Evolutionary conservation across 1,284 basidiomycete genomes (phyloP).

Genomic region (Fistulina hepatica): DNA sequence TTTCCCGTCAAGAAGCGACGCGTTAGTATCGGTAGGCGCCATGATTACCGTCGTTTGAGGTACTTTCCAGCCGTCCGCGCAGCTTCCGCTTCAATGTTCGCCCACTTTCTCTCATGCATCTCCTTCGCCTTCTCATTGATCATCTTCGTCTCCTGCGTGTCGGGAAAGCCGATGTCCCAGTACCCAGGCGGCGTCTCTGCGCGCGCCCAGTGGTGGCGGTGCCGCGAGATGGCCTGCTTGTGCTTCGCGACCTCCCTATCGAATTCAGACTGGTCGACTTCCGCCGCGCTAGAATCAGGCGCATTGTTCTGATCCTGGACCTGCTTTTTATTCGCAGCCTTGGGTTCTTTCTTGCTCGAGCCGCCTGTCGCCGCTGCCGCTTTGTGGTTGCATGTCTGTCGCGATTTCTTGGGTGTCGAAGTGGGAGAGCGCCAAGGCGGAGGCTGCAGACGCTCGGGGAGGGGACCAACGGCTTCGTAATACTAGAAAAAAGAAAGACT

Average conservation of each 20-base stretch:
- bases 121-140: conserved; percentile 66
- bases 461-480: conserved; percentile 63
- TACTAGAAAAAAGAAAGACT: conserved; percentile 42
- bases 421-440: conserved; percentile 64
- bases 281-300: too few relatives aligned
- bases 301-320: too few relatives aligned
- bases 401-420: conserved; percentile 22
- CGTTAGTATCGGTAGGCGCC: too few relatives aligned
- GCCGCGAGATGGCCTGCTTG: conserved; percentile 68
- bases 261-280: too few relatives aligned
- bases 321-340: too few relatives aligned
- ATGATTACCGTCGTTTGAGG: conserved; percentile 9
- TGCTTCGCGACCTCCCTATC: conserved; percentile 36
- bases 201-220: conserved; percentile 62
- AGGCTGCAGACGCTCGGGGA: conserved; percentile 50
- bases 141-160: conserved; percentile 64
- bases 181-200: conserved; percentile 75
- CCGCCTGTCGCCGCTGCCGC: conserved; percentile 4
- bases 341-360: conserved; percentile 6
- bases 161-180: conserved; percentile 83
- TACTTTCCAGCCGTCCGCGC: conserved; percentile 17
- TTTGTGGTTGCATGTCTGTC: conserved; percentile 15
- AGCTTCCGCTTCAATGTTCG: conserved; percentile 48
- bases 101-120: conserved; percentile 55
- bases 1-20: too few relatives aligned